A percentile compares a stretch with the other conserved stretches of the same genome.
Evolutionary conservation across 768 basidiomycete genomes (phyloP).

Genomic region (Epithele typhae): DNA sequence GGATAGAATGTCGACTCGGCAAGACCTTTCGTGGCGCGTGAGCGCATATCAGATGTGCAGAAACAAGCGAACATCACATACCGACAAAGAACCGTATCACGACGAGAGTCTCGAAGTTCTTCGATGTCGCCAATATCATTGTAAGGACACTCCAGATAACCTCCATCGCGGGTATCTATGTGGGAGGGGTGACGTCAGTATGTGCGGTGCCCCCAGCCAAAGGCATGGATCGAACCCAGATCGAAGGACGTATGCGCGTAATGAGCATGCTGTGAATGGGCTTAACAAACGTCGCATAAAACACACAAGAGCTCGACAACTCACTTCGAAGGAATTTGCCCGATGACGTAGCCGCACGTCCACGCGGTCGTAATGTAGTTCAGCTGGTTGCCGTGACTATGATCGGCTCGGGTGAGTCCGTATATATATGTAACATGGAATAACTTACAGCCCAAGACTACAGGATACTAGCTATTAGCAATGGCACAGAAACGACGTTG

Average conservation of each 20-base stretch:
- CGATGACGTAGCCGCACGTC: slow-evolving; percentile 37
- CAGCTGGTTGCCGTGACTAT: slow-evolving; percentile 31
- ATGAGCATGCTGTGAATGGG: slow-evolving; percentile 34
- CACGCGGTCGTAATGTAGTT: slow-evolving; percentile 39
- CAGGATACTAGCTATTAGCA: no score
- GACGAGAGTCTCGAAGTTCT: slow-evolving; percentile 28
- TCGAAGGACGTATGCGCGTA: slow-evolving; percentile 32
- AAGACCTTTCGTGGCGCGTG: no score
- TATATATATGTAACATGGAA: no score
- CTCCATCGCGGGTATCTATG: slow-evolving; percentile 35
- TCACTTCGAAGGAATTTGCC: slow-evolving; percentile 35
- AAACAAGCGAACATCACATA: no score
- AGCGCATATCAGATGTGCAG: no score
- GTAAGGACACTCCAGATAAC: slow-evolving; percentile 34
- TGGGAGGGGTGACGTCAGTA: no score
- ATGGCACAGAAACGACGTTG: no score
- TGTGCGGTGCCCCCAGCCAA: no score
- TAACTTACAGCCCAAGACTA: no score
- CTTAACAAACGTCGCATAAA: not conserved
- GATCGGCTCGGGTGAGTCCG: no score
- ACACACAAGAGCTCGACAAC: not conserved
- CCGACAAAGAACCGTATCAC: slow-evolving; percentile 34
- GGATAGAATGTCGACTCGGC: slow-evolving; percentile 39
- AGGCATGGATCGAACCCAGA: slow-evolving; percentile 34
- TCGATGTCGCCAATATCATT: slow-evolving; percentile 30